Conservation (phyloP, 1,139 yeast species). For the Suhomyces kunorum region DNA sequence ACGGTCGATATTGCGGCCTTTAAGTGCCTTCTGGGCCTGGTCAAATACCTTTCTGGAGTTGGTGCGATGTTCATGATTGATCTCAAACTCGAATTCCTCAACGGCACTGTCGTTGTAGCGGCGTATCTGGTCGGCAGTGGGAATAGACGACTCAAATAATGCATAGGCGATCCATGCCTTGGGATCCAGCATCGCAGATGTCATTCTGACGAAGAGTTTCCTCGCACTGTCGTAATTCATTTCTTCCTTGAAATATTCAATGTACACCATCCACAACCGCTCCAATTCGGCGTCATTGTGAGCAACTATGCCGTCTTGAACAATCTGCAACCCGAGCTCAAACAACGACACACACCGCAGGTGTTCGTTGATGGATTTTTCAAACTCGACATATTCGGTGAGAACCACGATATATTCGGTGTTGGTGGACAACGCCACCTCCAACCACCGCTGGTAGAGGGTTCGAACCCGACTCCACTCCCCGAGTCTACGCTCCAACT, state of each 20-base stretch:
- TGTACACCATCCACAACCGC: slow-evolving; percentile 48
- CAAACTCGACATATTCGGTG: slow-evolving; percentile 65
- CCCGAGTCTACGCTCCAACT: slow-evolving; percentile 54
- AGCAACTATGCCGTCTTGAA: slow-evolving; percentile 11
- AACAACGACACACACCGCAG: slow-evolving; percentile 66
- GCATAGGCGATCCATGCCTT: slow-evolving; percentile 70
- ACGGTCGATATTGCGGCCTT: slow-evolving; percentile 48
- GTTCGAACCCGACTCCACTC: slow-evolving; percentile 79
- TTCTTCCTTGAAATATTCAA: slow-evolving; percentile 62
- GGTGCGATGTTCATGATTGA: slow-evolving; percentile 52
- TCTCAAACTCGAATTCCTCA: slow-evolving; percentile 52
- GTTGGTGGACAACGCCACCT: slow-evolving; percentile 45
- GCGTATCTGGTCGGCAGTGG: slow-evolving; percentile 53
- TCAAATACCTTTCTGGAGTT: slow-evolving; percentile 59
- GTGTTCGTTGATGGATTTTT: slow-evolving; percentile 65
- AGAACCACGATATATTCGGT: slow-evolving; percentile 21
- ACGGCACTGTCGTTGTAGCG: slow-evolving; percentile 41
- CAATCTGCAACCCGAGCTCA: slow-evolving; percentile 46
- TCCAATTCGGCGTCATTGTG: slow-evolving; percentile 12
- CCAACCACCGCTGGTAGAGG: slow-evolving; percentile 69
- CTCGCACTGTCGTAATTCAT: slow-evolving; percentile 61
- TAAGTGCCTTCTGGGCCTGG: slow-evolving; percentile 52
- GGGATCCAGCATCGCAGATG: slow-evolving; percentile 37
- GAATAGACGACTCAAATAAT: slow-evolving; percentile 68
- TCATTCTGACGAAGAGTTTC: slow-evolving; percentile 45